phyloP scores from a whole-genome alignment of 2,329 filamentous ascomycete species.

The Colletotrichum orbiculare region DNA sequence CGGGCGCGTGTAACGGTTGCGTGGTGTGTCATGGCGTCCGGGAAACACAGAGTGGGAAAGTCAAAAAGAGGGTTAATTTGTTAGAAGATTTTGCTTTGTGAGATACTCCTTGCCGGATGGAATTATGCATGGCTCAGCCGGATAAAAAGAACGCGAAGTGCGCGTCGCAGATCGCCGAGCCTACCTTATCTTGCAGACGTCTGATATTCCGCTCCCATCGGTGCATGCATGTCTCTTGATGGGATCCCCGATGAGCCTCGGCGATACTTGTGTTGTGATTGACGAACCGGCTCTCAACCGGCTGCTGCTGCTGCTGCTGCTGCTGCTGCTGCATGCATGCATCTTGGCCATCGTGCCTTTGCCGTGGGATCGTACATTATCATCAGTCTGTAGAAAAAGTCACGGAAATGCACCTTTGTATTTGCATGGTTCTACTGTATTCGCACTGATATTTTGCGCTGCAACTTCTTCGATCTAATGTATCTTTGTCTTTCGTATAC shows the following conservation, averaged over 20 bases:
- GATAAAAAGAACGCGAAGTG: background rate
- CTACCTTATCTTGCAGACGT: constrained; percentile 14
- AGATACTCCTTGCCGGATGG: too few species aligned
- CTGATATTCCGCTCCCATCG: constrained; percentile 10
- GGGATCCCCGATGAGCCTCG: constrained; percentile 18
- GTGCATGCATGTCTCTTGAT: constrained; percentile 7
- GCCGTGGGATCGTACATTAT: too few species aligned
- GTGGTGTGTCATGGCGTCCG: too few species aligned
- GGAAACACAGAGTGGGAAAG: too few species aligned
- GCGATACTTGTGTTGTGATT: background rate
- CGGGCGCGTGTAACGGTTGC: too few species aligned
- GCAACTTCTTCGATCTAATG: background rate
- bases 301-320: background rate
- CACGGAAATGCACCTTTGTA: too few species aligned
- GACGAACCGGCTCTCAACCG: constrained; percentile 6
- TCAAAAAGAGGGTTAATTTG: too few species aligned
- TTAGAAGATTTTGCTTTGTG: too few species aligned
- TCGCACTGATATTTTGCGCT: background rate
- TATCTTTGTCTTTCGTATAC: too few species aligned
- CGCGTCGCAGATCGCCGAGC: constrained; percentile 7
- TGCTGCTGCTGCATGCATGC: background rate
- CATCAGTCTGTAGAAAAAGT: background rate
- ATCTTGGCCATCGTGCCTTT: background rate
- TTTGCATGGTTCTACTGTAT: background rate
- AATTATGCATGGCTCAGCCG: too few species aligned